These are phyloP conservation scores for Paramarasmius palmivorus DNA, from an alignment of 1,284 basidiomycete genomes.

Conservation along the genomic window DNA sequence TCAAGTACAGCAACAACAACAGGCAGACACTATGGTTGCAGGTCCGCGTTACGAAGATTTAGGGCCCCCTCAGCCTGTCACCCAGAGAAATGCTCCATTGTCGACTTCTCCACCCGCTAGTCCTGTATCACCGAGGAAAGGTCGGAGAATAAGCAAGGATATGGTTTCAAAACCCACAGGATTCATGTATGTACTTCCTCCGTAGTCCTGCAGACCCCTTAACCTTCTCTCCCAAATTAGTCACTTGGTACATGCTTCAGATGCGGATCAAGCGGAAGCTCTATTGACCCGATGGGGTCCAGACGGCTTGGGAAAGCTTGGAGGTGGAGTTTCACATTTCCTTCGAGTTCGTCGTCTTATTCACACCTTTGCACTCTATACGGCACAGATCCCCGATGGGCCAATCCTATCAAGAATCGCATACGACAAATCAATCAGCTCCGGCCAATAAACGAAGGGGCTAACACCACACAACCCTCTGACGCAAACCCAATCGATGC, in stretches of 20 bases:
- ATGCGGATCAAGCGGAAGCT: constrained; percentile 89
- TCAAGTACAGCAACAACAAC: constrained; percentile 27
- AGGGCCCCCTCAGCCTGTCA: constrained; percentile 19
- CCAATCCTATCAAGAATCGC: constrained; percentile 84
- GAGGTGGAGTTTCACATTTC: constrained; percentile 57
- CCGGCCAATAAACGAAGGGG: constrained; percentile 81
- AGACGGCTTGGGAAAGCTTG: constrained; percentile 89
- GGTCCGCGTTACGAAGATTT: constrained; percentile 68
- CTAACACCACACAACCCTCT: constrained; percentile 65
- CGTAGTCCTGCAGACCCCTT: constrained; percentile 17
- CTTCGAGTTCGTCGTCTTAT: constrained; percentile 16
- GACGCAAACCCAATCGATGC: constrained; percentile 39
- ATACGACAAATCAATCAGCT: constrained; percentile 77
- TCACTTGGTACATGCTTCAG: constrained; percentile 92
- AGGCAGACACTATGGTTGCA: constrained; percentile 44
- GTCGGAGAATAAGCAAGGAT: constrained; percentile 76
- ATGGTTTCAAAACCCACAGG: constrained; percentile 84
- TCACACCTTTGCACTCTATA: constrained; percentile 16
- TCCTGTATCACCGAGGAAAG: constrained; percentile 48
- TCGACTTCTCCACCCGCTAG: constrained; percentile 25
- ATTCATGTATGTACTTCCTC: constrained; percentile 69
- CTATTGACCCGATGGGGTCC: constrained; percentile 89
- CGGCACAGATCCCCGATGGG: constrained; percentile 83
- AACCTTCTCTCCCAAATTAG: constrained; percentile 43
- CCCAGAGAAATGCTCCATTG: constrained; percentile 22